A percentile compares a stretch with the other conserved stretches of the same genome.
phyloP scores from a whole-genome alignment of 164 flowering plant genomes.

The Kingdonia uniflora region DNA sequence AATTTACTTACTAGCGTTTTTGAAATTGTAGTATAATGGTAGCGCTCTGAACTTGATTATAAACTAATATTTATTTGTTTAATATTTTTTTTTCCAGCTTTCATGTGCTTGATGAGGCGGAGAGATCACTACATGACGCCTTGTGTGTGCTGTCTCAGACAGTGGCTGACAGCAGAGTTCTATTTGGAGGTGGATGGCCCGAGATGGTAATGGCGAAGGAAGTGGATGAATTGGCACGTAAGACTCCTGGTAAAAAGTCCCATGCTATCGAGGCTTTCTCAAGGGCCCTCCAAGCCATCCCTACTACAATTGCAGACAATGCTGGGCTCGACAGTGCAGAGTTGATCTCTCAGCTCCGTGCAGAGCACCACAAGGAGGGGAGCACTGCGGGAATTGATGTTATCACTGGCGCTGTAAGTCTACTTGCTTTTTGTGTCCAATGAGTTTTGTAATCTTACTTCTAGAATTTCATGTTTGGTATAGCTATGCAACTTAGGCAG shows the following conservation, averaged over 20 bases:
- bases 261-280: constrained; percentile 97
- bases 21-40: no score
- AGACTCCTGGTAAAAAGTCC: constrained; percentile 92
- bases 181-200: constrained; percentile 99
- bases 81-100: constrained; percentile 57
- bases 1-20: no score
- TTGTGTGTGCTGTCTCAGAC: constrained; percentile 96
- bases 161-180: constrained; percentile 79
- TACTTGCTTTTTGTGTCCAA: no score
- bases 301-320: constrained; percentile 92
- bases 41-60: no score
- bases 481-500: no score
- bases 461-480: background rate
- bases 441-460: background rate
- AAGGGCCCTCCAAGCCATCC: constrained; percentile 75
- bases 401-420: constrained; percentile 83
- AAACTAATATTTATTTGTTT: no score
- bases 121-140: constrained; percentile 95
- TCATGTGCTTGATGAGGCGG: constrained; percentile 97
- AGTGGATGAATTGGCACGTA: constrained; percentile 86
- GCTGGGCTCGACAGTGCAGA: constrained; percentile 99
- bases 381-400: constrained; percentile 87
- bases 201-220: constrained; percentile 99
- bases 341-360: constrained; percentile 82
- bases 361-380: constrained; percentile 88